Percentiles rank a stretch among this genome's conserved stretches.
Evolutionary conservation across 768 basidiomycete species (phyloP).

Genomic region (Calocybe cyanea): DNA sequence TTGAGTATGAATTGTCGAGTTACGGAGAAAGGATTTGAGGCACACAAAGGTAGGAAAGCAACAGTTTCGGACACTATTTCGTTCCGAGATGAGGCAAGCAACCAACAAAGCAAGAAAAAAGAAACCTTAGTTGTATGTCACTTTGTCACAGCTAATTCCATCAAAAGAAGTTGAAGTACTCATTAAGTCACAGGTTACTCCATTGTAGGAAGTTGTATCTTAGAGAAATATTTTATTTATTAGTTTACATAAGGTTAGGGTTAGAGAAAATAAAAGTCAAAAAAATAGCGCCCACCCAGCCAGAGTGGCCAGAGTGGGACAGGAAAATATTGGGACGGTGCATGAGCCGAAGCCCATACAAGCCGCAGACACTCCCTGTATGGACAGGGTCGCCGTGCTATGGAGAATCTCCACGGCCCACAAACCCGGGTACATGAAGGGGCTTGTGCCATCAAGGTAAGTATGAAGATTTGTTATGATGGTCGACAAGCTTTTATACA

Average conservation of each 20-base stretch:
- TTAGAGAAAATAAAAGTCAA: constrained; percentile 26
- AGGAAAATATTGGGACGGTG: constrained; percentile 65
- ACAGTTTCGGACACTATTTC: no score
- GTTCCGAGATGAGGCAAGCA: no score
- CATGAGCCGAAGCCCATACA: constrained; percentile 64
- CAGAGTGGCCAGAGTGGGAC: constrained; percentile 52
- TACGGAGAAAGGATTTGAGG: no score
- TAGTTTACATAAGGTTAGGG: constrained; percentile 38
- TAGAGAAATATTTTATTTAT: no score
- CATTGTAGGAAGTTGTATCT: no score
- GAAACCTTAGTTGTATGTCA: no score
- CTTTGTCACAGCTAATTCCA: no score
- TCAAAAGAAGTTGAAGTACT: no score
- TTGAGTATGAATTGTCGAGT: no score
- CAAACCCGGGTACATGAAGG: constrained; percentile 54
- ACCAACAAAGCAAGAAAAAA: no score
- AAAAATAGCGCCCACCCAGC: constrained; percentile 33
- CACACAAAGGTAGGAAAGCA: no score
- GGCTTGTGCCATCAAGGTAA: constrained; percentile 58
- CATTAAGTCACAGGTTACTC: no score
- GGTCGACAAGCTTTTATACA: constrained; percentile 17
- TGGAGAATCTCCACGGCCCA: constrained; percentile 57
- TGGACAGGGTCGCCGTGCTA: constrained; percentile 75
- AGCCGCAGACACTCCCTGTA: constrained; percentile 49
- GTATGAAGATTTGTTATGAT: constrained; percentile 33